Evolutionary conservation across 179 eudicot species (phyloP).

Genomic region (Beta lomatogona): DNA sequence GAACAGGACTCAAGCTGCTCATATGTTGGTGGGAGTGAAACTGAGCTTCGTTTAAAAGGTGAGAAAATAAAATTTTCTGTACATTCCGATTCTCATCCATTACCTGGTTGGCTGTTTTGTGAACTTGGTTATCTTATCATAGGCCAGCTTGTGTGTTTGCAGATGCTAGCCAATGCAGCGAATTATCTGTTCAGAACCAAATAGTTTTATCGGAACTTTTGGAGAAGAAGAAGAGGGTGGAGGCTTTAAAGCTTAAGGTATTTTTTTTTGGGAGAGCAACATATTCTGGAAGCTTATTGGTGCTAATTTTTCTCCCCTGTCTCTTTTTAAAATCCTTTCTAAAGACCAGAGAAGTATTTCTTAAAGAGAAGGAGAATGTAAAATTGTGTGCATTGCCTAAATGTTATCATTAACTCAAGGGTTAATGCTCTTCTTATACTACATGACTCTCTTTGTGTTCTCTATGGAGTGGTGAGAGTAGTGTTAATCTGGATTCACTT

Average conservation of each 20-base stretch:
- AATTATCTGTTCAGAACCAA: constrained; percentile 47
- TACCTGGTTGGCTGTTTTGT: background rate
- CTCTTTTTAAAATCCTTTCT: background rate
- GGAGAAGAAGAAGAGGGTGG: constrained; percentile 55
- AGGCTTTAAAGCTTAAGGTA: constrained; percentile 73
- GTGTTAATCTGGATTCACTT: background rate
- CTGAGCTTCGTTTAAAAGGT: constrained; percentile 59
- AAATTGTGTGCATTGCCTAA: background rate
- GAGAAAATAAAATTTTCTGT: background rate
- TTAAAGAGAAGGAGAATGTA: background rate
- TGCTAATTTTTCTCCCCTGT: background rate
- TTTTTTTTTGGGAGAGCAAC: background rate
- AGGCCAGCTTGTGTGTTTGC: constrained; percentile 11
- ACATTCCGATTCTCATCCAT: background rate
- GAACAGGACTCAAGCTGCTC: constrained; percentile 55
- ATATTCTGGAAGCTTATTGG: background rate
- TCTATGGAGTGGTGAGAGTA: background rate
- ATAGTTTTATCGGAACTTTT: constrained; percentile 51
- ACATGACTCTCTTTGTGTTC: background rate
- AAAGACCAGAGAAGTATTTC: background rate
- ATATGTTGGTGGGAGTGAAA: constrained; percentile 31
- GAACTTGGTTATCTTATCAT: background rate
- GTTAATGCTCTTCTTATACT: background rate
- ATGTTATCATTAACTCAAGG: background rate
- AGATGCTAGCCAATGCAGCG: constrained; percentile 43